Evolutionary conservation across 2,329 filamentous ascomycete genomes (phyloP).

Genomic region (Cadophora luteo-olivacea): DNA sequence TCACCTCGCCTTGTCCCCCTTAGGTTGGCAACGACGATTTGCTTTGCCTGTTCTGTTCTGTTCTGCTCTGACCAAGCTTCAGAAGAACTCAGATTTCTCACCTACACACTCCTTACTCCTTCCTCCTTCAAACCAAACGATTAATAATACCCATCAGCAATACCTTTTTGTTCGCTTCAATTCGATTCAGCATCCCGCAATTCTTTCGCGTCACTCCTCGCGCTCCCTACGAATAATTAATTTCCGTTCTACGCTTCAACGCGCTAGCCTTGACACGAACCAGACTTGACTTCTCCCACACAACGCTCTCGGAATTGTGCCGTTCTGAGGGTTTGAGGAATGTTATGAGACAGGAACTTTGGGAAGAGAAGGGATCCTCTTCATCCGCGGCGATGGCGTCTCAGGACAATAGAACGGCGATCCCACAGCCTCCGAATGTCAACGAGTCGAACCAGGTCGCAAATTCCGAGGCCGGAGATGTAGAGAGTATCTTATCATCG

Average conservation of each 20-base stretch:
- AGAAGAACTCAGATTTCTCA: background rate
- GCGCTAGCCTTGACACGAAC: conserved; percentile 29
- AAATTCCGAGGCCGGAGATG: conserved; percentile 46
- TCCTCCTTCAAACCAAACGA: conserved; percentile 10
- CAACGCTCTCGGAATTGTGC: conserved; percentile 17
- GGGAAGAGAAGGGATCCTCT: conserved; percentile 26
- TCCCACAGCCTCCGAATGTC: conserved; percentile 33
- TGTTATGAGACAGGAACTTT: conserved; percentile 27
- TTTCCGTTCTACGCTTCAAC: conserved; percentile 27
- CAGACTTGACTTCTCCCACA: conserved; percentile 19
- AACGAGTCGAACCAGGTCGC: conserved; percentile 32
- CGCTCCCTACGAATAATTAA: conserved; percentile 21
- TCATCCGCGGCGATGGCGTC: conserved; percentile 35
- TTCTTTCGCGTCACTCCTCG: conserved; percentile 14
- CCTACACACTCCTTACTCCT: conserved; percentile 15
- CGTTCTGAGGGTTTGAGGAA: conserved; percentile 35
- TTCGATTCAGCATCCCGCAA: conserved; percentile 10
- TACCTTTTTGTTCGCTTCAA: background rate
- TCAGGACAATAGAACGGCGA: conserved; percentile 31
- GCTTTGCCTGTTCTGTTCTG: conserved; percentile 4
- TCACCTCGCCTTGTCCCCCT: background rate
- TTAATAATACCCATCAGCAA: conserved; percentile 18
- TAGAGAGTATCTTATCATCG: conserved; percentile 58
- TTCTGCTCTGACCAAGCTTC: background rate
- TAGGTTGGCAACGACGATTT: conserved; percentile 14